Evolutionary conservation across 2,329 filamentous ascomycete genomes (phyloP), one percentile per base, ranked within the genome.

Genomic region (Pyricularia grisea): DNA sequence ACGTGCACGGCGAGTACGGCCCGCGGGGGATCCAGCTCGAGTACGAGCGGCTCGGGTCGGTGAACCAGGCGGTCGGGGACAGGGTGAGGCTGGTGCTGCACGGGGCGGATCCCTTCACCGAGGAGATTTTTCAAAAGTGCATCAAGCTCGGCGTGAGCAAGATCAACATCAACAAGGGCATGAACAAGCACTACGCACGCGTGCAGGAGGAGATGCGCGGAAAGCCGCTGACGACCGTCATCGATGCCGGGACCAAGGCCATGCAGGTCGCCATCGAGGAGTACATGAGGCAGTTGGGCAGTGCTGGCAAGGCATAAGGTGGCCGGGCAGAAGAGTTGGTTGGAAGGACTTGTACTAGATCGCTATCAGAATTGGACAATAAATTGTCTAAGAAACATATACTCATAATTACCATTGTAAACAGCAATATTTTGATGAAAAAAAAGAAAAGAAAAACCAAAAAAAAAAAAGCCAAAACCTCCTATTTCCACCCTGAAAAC

Each of bases 1-100:
- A 92, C 74, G 88, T 93, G 64, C 90, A 93, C 78, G 90, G 90
- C 6, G 86, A 88, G 73, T 92, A 93, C 77, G 90, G 90, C 0
- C 84, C 87, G 0, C 79, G 85, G 20, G 90, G 90, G 0, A 86
- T 88, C 28, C 81, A 84, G 75, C 77, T 90, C 23, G 88, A 91
- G 74, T 90, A 87, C 75, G 85, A 79, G 31, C 75, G 80, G 2
- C 77, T 87, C 3, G 75, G 79, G n/a, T 76, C 73, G 23, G 82
- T 84, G 73, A 79, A 81, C 72, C 73, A 74, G 66, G 77, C 77
- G 7, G 82, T 83, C 5, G 81, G 81, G 67, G 81, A 82, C 71
- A 74, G 77, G 23, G 82, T 84, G 63, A 75, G 79, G 65, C 75
- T 84, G 3, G 82, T 84, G 6, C 77, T 84, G 68, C 82, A 84